Percentiles rank a stretch among this genome's conserved stretches.
phyloP scores from a whole-genome alignment of 176 grass and related monocot species.

The Coix lacrymajobi region DNA sequence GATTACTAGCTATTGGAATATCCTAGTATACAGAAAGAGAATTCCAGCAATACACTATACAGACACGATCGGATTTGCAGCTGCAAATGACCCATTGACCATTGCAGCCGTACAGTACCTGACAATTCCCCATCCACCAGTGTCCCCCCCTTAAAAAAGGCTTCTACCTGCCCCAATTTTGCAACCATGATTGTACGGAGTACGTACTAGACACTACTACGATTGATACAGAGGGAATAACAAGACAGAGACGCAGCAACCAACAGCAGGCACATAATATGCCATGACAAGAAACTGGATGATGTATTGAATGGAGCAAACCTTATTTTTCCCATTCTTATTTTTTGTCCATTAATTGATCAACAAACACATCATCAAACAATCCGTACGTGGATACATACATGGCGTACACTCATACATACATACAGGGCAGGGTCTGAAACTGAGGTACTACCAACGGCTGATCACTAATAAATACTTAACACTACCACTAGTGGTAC shows the following conservation, averaged over 20 bases:
- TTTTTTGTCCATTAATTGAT: conserved; percentile 30
- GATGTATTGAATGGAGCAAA: not conserved
- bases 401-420: not conserved
- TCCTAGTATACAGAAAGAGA: no score
- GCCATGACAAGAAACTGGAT: not conserved
- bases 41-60: no score
- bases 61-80: no score
- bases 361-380: conserved; percentile 7
- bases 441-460: conserved; percentile 18
- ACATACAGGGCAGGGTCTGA: conserved; percentile 10
- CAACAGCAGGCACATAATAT: not conserved
- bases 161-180: no score
- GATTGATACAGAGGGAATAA: not conserved
- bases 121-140: no score
- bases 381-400: not conserved
- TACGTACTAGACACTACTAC: no score
- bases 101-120: no score
- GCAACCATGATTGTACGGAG: no score
- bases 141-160: no score
- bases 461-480: not conserved
- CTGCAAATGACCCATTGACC: no score
- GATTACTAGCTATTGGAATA: no score
- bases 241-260: conserved; percentile 34
- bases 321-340: not conserved
- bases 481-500: not conserved